Conservation (phyloP, 148 eudicot genomes). For the Simmondsia chinensis region DNA sequence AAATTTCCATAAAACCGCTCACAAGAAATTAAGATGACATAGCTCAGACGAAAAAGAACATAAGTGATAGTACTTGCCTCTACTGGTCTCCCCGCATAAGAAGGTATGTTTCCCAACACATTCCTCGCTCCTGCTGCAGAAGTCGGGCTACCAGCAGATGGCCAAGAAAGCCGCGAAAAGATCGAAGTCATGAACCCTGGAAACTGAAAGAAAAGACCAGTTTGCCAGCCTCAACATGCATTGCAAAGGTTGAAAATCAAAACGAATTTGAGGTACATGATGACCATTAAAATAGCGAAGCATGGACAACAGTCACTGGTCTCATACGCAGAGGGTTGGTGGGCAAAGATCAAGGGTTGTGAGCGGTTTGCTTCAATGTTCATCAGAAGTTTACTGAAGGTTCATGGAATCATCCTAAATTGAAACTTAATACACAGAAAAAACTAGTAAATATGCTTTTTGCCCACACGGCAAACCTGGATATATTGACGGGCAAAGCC, state of each 20-base stretch:
- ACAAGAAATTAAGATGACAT: background rate
- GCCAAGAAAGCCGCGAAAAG: constrained; percentile 71
- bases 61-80: constrained; percentile 49
- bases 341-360: no score
- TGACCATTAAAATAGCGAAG: no score
- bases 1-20: background rate
- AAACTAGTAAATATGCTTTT: no score
- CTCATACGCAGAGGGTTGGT: no score
- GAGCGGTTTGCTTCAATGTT: no score
- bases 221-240: background rate
- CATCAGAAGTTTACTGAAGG: no score
- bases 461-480: no score
- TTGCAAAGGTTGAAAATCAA: background rate
- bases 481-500: no score
- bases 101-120: constrained; percentile 36
- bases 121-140: constrained; percentile 54
- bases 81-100: constrained; percentile 47
- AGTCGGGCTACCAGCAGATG: constrained; percentile 45
- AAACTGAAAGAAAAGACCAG: constrained; percentile 40
- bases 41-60: background rate
- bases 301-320: no score
- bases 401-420: no score
- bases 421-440: no score
- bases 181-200: constrained; percentile 66
- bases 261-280: background rate